Conservation (phyloP, 1,139 yeast species). For the Eremothecium gossypii region DNA sequence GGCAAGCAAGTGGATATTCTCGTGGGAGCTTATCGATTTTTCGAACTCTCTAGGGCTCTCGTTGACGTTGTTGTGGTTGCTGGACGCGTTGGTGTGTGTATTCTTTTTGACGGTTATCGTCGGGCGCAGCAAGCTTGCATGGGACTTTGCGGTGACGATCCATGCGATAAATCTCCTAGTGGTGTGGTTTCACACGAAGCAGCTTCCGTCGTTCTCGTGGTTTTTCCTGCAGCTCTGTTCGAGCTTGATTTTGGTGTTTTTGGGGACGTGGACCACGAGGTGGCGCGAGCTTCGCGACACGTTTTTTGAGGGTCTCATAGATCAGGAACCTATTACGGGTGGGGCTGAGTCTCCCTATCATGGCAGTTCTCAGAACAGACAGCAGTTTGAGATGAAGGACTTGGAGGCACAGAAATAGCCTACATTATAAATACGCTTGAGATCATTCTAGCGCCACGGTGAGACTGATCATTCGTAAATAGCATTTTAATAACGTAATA, state of each 20-base stretch:
- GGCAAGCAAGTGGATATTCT: constrained; percentile 54
- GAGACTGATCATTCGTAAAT: too few species aligned
- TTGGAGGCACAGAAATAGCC: constrained; percentile 23
- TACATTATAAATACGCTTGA: too few species aligned
- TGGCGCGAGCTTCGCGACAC: constrained; percentile 86
- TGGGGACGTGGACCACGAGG: constrained; percentile 80
- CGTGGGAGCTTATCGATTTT: constrained; percentile 67
- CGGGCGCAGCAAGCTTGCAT: constrained; percentile 85
- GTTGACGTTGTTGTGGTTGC: constrained; percentile 63
- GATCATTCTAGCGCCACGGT: too few species aligned
- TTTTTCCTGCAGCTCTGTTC: constrained; percentile 72
- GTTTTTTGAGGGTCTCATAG: constrained; percentile 74
- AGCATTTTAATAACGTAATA: too few species aligned
- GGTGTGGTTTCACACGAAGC: constrained; percentile 55
- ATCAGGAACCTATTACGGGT: constrained; percentile 25
- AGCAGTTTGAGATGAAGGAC: constrained; percentile 23
- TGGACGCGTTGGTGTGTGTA: constrained; percentile 70
- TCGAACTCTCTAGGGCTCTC: constrained; percentile 78
- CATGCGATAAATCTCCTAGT: constrained; percentile 71
- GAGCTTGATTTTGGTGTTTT: constrained; percentile 56
- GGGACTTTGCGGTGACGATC: constrained; percentile 89
- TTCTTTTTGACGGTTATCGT: constrained; percentile 77
- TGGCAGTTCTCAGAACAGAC: background rate
- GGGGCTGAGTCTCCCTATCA: constrained; percentile 1
- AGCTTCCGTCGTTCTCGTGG: constrained; percentile 75